phyloP scores from a whole-genome alignment of 176 grass and related monocot species.

The Elaeis guineensis region DNA sequence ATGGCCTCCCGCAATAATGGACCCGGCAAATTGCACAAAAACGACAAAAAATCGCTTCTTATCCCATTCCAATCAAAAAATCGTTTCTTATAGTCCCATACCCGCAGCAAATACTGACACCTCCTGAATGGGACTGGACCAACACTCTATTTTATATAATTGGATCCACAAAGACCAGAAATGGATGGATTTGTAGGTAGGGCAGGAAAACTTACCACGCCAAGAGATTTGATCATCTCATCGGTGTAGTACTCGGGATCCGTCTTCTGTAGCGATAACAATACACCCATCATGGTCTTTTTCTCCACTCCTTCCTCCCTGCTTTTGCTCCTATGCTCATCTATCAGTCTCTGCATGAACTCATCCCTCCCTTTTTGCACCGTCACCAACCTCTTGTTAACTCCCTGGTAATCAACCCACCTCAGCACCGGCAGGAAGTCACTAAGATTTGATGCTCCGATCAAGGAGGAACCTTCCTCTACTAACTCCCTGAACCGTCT shows the following conservation, averaged over 20 bases:
- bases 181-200: not conserved
- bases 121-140: no score
- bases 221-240: slow-evolving; percentile 40
- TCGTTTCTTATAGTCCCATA: no score
- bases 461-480: slow-evolving; percentile 21
- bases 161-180: no score
- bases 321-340: not conserved
- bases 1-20: no score
- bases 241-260: slow-evolving; percentile 49
- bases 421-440: slow-evolving; percentile 48
- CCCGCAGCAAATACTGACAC: no score
- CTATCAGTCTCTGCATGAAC: slow-evolving; percentile 23
- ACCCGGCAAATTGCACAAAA: no score
- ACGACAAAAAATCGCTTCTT: no score
- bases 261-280: slow-evolving; percentile 28
- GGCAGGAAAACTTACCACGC: slow-evolving; percentile 14
- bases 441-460: slow-evolving; percentile 26
- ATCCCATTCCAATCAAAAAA: no score
- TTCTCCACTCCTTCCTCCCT: not conserved
- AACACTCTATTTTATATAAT: no score
- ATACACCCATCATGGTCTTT: slow-evolving; percentile 31
- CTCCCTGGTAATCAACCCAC: slow-evolving; percentile 23
- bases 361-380: slow-evolving; percentile 28
- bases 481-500: slow-evolving; percentile 33
- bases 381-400: not conserved